Evolutionary conservation across 2,329 filamentous ascomycete genomes (phyloP), one percentile per base, ranked within the genome.

Genomic region (Cadophora malorum): DNA sequence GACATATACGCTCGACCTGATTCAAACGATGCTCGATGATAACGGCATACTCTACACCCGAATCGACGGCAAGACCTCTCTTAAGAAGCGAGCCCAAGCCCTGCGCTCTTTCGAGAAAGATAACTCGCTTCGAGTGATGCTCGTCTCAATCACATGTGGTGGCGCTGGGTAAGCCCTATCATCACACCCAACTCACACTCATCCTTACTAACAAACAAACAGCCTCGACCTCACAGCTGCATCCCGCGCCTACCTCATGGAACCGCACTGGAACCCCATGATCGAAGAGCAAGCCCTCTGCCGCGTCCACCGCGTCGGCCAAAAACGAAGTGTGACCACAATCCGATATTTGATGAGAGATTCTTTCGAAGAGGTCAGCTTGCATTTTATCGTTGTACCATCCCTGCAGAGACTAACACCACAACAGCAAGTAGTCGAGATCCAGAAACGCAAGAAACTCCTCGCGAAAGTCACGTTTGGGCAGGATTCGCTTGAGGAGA

Each of bases 111-210:
- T 86, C 70, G 76, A 77, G 0, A 71, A 61, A 0, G 79, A 85
- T 12, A 73, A 79, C 0, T 66, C 41, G 0, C 71, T 83, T 3
- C 75, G 76, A 0, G 81, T 86, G 3, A 79, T 85, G 65, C 77
- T 87, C 0, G 73, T 86, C 0, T 85, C 84, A 0, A 73, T 86
- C 0, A 80, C 81, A 0, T 87, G 84, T 64, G 85, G 83, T 35
- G 83, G 83, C 21, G 81, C 83, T 31, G 84, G 84, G 82, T 83
- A 73, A 74, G 80, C 12, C 23, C 14, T 19, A 23, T 3, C 25
- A 31, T 12, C 23, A 12, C 7, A 25, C 7, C 21, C 10, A 53
- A 16, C 14, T 28, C 45, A n/a, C n/a, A n/a, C n/a, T n/a, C n/a
- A 47, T 4, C 4, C 3, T n/a, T 21, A 19, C 23, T 53, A 16